Percentiles rank a stretch among this genome's conserved stretches.
These are phyloP conservation scores for Rauvolfia tetraphylla DNA, from an alignment of 257 asterid species.

Conservation along the genomic window DNA sequence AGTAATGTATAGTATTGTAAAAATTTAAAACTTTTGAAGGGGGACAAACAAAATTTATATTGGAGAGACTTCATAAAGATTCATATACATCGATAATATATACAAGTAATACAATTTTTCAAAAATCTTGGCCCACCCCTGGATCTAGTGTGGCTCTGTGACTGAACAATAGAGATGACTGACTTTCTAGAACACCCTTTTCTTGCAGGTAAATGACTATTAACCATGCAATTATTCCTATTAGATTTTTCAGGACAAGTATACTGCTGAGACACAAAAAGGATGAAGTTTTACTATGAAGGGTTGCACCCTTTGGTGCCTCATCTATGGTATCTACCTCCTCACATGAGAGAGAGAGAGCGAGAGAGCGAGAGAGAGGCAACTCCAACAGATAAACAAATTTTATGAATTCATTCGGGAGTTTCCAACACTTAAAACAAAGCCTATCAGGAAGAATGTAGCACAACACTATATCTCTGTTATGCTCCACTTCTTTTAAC, in stretches of 20 bases:
- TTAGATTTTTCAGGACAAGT: not conserved
- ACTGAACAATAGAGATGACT: too few relatives aligned
- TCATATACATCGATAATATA: too few relatives aligned
- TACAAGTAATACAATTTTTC: too few relatives aligned
- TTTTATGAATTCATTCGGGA: not conserved
- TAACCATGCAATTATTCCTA: not conserved
- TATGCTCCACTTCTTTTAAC: not conserved
- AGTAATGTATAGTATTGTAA: too few relatives aligned
- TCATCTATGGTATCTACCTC: not conserved
- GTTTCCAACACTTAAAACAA: not conserved
- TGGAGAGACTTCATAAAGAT: too few relatives aligned
- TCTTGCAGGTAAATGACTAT: not conserved
- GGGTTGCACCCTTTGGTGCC: not conserved
- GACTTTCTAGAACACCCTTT: not conserved
- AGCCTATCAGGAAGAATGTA: not conserved
- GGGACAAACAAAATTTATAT: too few relatives aligned
- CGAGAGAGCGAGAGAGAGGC: not conserved
- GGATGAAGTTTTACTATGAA: not conserved
- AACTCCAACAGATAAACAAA: not conserved
- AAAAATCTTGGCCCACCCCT: too few relatives aligned
- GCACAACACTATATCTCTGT: not conserved
- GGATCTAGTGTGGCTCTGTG: too few relatives aligned
- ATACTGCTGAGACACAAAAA: not conserved
- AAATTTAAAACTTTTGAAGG: too few relatives aligned
- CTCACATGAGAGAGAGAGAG: not conserved